Evolutionary conservation across 164 flowering plant species (phyloP), one percentile per base, ranked within the genome.

Genomic region (Cinnamomum chago): DNA sequence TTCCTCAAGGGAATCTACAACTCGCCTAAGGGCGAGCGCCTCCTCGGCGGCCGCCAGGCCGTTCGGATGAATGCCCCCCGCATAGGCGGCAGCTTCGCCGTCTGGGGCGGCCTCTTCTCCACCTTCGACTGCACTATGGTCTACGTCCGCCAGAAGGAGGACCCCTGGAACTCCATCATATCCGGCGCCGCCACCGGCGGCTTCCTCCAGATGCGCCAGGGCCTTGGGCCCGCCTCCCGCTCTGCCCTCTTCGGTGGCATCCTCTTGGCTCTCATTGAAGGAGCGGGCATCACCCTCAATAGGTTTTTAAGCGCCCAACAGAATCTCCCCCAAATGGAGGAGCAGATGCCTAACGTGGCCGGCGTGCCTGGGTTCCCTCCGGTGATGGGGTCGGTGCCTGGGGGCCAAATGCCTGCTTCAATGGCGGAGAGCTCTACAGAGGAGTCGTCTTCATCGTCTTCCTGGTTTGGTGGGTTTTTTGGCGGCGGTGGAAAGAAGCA

Each of bases 151-250:
- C 95, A 94, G 83, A 94, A 94, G 84, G 98, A 94, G 76, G 97
- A 94, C 40, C 98, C 98, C 0, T 94, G 97, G 97, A 94, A 94
- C 80, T 94, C 97, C 1, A 91, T 94, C 76, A 58, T 91, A 22
- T 90, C 97, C 40, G 98, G 97, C 11, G 98, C 98, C 58, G 93
- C 97, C 66, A 94, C 98, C 17, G 98, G 98, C 0, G 98, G 98
- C 22, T 88, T 94, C 72, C 87, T 94, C 25, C 82, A 80, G 77
- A 89, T 94, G 92, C 87, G 98, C 4, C 94, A 90, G 69, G 98
- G 97, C 1, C 55, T 84, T 0, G 79, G 85, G n/a, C 82, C 90
- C 9, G 82, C 97, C 1, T 75, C 90, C 7, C 77, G 89, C 15
- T 86, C 97, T 0, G 98, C 97, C 3, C 13, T 79, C 0, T 79